Base-by-base conservation (phyloP, 129 eudicot species). In the Scalesia atractyloides region DNA sequence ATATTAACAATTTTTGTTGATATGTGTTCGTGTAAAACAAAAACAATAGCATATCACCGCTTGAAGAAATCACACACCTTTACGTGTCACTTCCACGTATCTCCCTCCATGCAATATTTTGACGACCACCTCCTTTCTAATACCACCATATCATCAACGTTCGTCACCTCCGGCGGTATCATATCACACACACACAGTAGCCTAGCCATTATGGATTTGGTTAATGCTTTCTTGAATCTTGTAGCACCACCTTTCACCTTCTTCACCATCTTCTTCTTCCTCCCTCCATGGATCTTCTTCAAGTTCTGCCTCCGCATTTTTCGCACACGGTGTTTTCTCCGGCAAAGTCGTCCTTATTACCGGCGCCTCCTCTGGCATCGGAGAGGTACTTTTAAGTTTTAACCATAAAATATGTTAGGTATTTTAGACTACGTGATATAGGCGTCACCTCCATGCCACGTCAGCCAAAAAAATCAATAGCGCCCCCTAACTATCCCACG, bases 341-440 rank as follows among this genome's bases (percentile, higher is more conserved):
- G 91, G 91, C 66, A 88, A 88, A 73, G 95, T 85, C 36, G 88
- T 88, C 74, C 70, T 88, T 70, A 88, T 88, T 83, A 85, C 95
- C 74, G 95, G 90, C 34, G 95, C 95, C 20, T 85, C 95, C 68
- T 88, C 95, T 14, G 91, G 95, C 67, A 88, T 88, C 22, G 95
- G 95, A 74, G 95, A 88, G 84, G 90, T 88, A 2, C 37, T 20
- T 26, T 51, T 51, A 26, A 26, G 33, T 26, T 26, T 26, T 26
- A 26, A 26, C 33, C 33, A 26, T 26, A 26, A 26, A 1, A 26
- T 26, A 26, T 26, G 33, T 26, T 26, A 24, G 2, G 2, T 24
- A 2, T 24, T 24, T 24, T 24, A 24, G 26, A 24, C 26, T 24
- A 24, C 26, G 2, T 24, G 26, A 2, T 2, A n/a, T n/a, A n/a